Conservation (phyloP, 495 filamentous ascomycete species). For the Aspergillus haitiensis region DNA sequence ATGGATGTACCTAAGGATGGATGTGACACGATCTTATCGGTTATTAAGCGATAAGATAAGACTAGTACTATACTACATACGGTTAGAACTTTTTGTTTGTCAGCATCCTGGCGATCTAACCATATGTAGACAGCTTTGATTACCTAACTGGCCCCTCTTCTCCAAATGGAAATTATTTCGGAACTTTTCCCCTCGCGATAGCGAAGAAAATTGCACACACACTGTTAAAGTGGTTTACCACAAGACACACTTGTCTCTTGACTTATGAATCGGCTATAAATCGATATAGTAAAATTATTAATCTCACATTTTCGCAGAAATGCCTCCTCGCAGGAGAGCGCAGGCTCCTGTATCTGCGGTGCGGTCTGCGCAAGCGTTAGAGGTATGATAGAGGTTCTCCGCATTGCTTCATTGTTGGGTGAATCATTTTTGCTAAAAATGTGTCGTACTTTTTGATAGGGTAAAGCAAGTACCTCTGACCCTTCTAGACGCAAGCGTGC, state of each 20-base stretch:
- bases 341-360: constrained; percentile 22
- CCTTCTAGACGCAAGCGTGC: constrained; percentile 25
- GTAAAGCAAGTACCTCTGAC: constrained; percentile 17
- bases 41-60: constrained; percentile 10
- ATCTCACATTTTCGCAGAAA: constrained; percentile 10
- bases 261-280: background rate
- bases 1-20: background rate
- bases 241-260: constrained; percentile 8
- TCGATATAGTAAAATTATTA: background rate
- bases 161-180: constrained; percentile 24
- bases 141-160: constrained; percentile 24
- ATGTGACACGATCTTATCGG: background rate
- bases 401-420: constrained; percentile 9
- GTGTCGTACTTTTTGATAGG: constrained; percentile 15
- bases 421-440: constrained; percentile 8
- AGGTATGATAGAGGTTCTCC: constrained; percentile 29
- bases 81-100: constrained; percentile 8
- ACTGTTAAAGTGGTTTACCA: constrained; percentile 7
- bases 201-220: constrained; percentile 29
- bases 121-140: constrained; percentile 21
- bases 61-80: background rate
- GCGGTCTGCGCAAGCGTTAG: constrained; percentile 25
- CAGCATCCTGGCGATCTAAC: constrained; percentile 7
- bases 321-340: constrained; percentile 32
- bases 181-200: constrained; percentile 29